Evolutionary conservation across 257 asterid genomes (phyloP).

Genomic region (Eustoma russellianum): DNA sequence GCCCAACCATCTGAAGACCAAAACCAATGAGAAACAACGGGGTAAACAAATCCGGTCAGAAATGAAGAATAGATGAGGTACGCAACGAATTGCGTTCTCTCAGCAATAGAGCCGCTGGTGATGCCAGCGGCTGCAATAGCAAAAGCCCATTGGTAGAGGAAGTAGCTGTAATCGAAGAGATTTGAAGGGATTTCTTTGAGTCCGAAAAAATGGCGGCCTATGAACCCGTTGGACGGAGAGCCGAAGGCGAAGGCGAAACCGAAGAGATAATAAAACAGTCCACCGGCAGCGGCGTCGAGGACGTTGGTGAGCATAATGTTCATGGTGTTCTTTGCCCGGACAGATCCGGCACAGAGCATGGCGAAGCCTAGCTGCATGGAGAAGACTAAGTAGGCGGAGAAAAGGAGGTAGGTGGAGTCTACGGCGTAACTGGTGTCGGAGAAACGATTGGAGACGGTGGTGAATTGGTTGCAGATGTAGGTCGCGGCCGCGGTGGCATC

Average conservation of each 20-base stretch:
- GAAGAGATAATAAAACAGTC: slow-evolving; percentile 70
- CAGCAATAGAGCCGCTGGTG: slow-evolving; percentile 90
- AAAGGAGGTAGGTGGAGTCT: slow-evolving; percentile 78
- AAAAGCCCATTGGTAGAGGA: slow-evolving; percentile 86
- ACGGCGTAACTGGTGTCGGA: slow-evolving; percentile 53
- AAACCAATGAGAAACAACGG: slow-evolving; percentile 88
- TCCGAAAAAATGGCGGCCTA: slow-evolving; percentile 70
- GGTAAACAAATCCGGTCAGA: slow-evolving; percentile 80
- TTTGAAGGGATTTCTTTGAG: slow-evolving; percentile 39
- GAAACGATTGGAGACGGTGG: slow-evolving; percentile 34
- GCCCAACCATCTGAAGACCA: slow-evolving; percentile 96
- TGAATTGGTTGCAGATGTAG: slow-evolving; percentile 59
- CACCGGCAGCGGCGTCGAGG: slow-evolving; percentile 93
- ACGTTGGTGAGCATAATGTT: slow-evolving; percentile 93
- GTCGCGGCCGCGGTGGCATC: slow-evolving; percentile 45
- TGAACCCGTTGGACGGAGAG: slow-evolving; percentile 67
- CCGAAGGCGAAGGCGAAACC: slow-evolving; percentile 92
- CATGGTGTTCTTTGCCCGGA: slow-evolving; percentile 84
- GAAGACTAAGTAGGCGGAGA: slow-evolving; percentile 81
- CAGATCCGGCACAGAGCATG: slow-evolving; percentile 97
- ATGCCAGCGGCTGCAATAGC: slow-evolving; percentile 98
- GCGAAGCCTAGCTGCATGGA: slow-evolving; percentile 95
- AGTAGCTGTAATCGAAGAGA: slow-evolving; percentile 41
- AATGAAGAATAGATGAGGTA: slow-evolving; percentile 66
- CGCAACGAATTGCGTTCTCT: slow-evolving; percentile 77